phyloP scores from a whole-genome alignment of 331 rosid genomes.

The Acacia pycnantha region DNA sequence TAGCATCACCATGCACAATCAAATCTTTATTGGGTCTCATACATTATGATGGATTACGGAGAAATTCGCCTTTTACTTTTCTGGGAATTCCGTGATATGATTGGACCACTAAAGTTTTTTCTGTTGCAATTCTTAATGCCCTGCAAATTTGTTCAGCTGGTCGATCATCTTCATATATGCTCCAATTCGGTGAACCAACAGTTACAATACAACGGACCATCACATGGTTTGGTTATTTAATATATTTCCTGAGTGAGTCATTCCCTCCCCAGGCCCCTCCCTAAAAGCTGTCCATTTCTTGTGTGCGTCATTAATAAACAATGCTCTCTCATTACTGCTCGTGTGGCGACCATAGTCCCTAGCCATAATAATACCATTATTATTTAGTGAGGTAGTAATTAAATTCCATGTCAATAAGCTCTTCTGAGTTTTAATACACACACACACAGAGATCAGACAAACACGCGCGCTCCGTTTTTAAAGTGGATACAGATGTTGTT shows the following conservation, averaged over 20 bases:
- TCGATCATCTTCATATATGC: neutral
- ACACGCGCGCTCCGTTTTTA: too few species aligned
- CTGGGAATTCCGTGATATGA: neutral
- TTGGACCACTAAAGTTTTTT: neutral
- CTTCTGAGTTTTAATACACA: too few species aligned
- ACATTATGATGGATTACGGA: neutral
- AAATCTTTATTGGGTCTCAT: neutral
- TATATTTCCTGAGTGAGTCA: neutral
- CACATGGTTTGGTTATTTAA: neutral
- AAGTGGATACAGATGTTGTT: neutral
- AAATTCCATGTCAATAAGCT: neutral
- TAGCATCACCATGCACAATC: too few species aligned
- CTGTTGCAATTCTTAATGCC: neutral
- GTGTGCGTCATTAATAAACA: neutral
- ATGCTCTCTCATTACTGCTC: neutral
- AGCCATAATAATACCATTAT: neutral
- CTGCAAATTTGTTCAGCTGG: neutral
- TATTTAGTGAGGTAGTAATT: neutral
- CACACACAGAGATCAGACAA: too few species aligned
- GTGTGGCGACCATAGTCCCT: neutral
- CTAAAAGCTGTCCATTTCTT: neutral
- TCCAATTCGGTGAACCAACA: neutral
- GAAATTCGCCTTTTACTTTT: neutral
- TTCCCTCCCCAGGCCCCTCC: neutral
- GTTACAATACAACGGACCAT: neutral